Evolutionary conservation across 352 stramenopile genomes (phyloP), one percentile per base, ranked within the genome.

Genomic region (Pythium rishiriense): DNA sequence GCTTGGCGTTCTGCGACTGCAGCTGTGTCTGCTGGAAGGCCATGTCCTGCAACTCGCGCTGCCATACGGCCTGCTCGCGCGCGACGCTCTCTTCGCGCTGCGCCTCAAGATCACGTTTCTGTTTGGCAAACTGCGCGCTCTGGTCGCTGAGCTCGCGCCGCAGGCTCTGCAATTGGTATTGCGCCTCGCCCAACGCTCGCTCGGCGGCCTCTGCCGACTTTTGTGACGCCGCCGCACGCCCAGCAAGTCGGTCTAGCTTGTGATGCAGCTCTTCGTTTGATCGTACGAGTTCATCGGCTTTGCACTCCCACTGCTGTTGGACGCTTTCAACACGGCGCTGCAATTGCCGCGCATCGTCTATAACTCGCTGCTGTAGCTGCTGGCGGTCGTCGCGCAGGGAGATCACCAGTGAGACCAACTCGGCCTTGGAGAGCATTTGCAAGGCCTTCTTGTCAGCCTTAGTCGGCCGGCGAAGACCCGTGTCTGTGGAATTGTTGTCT

Each of bases 61-160:
- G 73, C 73, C 75, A 90, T 9, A 88, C 68, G 3, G 85, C 64
- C 25, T 83, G 75, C 52, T 91, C 80, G 17, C 73, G 75, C 26
- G 73, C 66, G 37, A 89, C 50, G 29, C 68, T 70, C 9, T 75
- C 67, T 7, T 41, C 41, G 21, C 65, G 62, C 61, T 87, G 66
- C 0, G 51, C 31, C 57, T 83, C 74, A 21, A 86, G 62, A 6
- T 76, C 64, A 24, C 70, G 66, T 50, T 74, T 67, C 21, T 63
- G 26, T 28, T n/a, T 39, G 12, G 58, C 42, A 24, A 78, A 79
- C 1, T 75, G 64, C 24, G 69, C 48, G 10, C 74, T 50, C 25
- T 74, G 69, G 15, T 70, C 58, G 29, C 58, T 69, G 53, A 81
- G 28, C 50, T 88, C 66, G 11, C 82, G 71, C 10, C 75, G 73